These are phyloP conservation scores for Dothistroma septosporum DNA, from an alignment of 2,329 filamentous ascomycete genomes.

Conservation along the genomic window DNA sequence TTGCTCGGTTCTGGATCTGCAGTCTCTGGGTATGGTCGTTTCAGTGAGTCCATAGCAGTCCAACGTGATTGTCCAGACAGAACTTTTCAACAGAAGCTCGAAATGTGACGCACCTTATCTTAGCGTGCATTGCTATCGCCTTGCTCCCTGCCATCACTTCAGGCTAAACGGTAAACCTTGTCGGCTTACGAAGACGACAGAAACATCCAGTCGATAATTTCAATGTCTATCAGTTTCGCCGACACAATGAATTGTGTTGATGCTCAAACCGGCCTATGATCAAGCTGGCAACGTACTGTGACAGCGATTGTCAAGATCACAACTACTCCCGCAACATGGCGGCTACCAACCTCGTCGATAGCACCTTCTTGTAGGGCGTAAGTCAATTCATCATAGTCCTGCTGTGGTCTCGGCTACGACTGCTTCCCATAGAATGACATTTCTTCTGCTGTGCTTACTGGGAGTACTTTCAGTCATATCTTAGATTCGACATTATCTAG, in stretches of 20 bases:
- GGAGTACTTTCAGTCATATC: neutral
- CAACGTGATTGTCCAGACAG: neutral
- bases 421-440: neutral
- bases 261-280: too few relatives aligned
- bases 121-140: neutral
- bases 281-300: too few relatives aligned
- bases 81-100: neutral
- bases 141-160: neutral
- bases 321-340: neutral
- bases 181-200: neutral
- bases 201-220: neutral
- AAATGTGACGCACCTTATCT: neutral
- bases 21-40: neutral
- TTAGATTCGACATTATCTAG: neutral
- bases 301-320: neutral
- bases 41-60: constrained; percentile 3
- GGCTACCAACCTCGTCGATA: neutral
- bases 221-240: neutral
- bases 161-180: neutral
- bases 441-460: neutral
- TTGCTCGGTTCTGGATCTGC: neutral
- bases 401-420: neutral
- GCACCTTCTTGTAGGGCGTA: neutral
- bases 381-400: neutral
- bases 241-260: neutral